Percentiles rank a stretch among this genome's conserved stretches.
Evolutionary conservation across 345 rosid species (phyloP).

Genomic region (Cardamine occulta): DNA sequence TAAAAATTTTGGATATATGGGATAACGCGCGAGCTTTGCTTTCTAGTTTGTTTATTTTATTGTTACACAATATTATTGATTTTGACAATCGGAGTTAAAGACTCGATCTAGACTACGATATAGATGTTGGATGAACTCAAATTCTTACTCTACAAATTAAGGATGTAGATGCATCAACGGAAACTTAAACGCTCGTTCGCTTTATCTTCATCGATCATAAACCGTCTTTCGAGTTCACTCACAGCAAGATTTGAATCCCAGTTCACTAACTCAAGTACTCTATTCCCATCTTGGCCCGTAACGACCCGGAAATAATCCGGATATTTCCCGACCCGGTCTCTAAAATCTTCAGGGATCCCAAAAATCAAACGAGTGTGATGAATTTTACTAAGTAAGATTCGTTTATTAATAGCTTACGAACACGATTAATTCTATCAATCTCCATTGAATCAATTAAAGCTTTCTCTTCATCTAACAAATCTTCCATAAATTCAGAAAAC

Average conservation of each 20-base stretch:
- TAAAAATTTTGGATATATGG: too few species aligned
- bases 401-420: slow-evolving; percentile 68
- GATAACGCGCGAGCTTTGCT: too few species aligned
- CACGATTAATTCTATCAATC: slow-evolving; percentile 60
- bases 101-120: too few species aligned
- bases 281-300: slow-evolving; percentile 63
- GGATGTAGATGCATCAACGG: too few species aligned
- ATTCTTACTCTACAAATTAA: too few species aligned
- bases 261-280: slow-evolving; percentile 70
- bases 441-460: slow-evolving; percentile 62
- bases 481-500: slow-evolving; percentile 70
- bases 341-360: slow-evolving; percentile 88
- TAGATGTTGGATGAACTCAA: too few species aligned
- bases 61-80: too few species aligned
- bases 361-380: slow-evolving; percentile 73
- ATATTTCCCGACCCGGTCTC: slow-evolving; percentile 70
- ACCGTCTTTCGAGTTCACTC: slow-evolving; percentile 66
- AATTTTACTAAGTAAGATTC: slow-evolving; percentile 71
- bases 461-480: slow-evolving; percentile 63
- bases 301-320: slow-evolving; percentile 65
- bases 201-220: slow-evolving; percentile 65
- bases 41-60: too few species aligned
- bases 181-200: slow-evolving; percentile 69
- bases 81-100: too few species aligned
- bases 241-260: slow-evolving; percentile 77